Conservation (phyloP, 345 rosid genomes). For the Salix dunnii region DNA sequence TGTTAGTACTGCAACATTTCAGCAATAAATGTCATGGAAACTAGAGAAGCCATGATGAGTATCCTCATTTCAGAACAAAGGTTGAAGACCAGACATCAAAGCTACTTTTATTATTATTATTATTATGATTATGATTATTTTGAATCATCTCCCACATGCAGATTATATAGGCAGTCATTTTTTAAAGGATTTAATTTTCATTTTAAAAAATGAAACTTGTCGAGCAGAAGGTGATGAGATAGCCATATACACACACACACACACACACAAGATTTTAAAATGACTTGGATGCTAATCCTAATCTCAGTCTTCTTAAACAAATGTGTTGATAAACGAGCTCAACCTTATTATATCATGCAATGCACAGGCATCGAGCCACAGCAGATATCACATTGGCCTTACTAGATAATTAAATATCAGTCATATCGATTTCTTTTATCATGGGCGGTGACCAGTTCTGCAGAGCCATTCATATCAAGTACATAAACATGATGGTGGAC, state of each 20-base stretch:
- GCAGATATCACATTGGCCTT: background rate
- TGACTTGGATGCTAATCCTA: conserved; percentile 27
- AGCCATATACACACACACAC: conserved; percentile 8
- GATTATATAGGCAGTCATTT: background rate
- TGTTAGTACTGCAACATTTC: conserved; percentile 9
- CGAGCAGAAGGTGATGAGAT: background rate
- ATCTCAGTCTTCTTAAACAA: conserved; percentile 23
- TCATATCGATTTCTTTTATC: background rate
- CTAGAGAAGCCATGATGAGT: background rate
- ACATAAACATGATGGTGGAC: background rate
- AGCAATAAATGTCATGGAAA: conserved; percentile 25
- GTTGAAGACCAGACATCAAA: background rate
- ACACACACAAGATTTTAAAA: conserved; percentile 1
- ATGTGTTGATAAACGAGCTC: background rate
- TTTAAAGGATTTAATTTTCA: background rate
- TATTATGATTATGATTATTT: background rate
- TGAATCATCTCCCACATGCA: background rate
- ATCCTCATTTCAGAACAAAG: background rate
- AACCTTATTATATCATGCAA: background rate
- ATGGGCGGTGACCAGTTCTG: background rate
- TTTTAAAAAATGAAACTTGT: conserved; percentile 16
- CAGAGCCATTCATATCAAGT: background rate
- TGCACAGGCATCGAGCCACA: conserved; percentile 10
- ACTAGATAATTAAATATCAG: background rate
- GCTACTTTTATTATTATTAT: background rate